A percentile compares a stretch with the other conserved stretches of the same genome.
phyloP scores from a whole-genome alignment of 1,284 basidiomycete genomes.

The Rhizopogon parksii region DNA sequence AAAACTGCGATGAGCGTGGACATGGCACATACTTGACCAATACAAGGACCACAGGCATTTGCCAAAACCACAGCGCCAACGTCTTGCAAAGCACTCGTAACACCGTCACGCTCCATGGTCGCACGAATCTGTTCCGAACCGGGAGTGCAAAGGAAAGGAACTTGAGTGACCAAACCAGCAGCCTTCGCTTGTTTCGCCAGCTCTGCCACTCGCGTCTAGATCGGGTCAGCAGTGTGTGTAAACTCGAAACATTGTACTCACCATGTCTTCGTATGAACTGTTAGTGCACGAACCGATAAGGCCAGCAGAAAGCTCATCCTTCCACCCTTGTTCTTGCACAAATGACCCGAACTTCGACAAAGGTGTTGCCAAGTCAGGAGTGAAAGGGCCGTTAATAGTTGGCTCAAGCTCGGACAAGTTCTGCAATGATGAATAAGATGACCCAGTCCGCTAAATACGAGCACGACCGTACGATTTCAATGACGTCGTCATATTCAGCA shows the following conservation, averaged over 20 bases:
- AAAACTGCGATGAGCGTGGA: conserved; percentile 4
- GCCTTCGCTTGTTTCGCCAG: conserved; percentile 87
- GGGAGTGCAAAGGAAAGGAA: conserved; percentile 95
- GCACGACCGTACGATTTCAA: conserved; percentile 74
- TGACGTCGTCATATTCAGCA: conserved; percentile 93
- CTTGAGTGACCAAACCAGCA: conserved; percentile 77
- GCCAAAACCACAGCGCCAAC: conserved; percentile 92
- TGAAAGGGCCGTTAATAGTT: conserved; percentile 96
- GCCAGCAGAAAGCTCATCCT: conserved; percentile 85
- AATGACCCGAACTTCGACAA: conserved; percentile 86
- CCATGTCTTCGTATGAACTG: conserved; percentile 95
- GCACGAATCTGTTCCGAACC: conserved; percentile 97
- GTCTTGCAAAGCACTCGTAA: conserved; percentile 74
- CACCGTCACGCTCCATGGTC: conserved; percentile 91
- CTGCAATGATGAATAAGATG: conserved; percentile 31
- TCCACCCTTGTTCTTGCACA: conserved; percentile 82
- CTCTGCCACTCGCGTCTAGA: conserved; percentile 67
- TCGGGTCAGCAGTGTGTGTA: conserved; percentile 9
- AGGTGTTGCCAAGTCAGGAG: conserved; percentile 93
- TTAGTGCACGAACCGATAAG: conserved; percentile 98
- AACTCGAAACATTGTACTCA: conserved; percentile 21
- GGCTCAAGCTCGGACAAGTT: conserved; percentile 92
- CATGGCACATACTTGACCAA: conserved; percentile 68
- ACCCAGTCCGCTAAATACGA: not conserved
- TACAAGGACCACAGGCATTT: conserved; percentile 98